Conservation (phyloP, 2,329 filamentous ascomycete species). For the Exophiala calicioides region DNA sequence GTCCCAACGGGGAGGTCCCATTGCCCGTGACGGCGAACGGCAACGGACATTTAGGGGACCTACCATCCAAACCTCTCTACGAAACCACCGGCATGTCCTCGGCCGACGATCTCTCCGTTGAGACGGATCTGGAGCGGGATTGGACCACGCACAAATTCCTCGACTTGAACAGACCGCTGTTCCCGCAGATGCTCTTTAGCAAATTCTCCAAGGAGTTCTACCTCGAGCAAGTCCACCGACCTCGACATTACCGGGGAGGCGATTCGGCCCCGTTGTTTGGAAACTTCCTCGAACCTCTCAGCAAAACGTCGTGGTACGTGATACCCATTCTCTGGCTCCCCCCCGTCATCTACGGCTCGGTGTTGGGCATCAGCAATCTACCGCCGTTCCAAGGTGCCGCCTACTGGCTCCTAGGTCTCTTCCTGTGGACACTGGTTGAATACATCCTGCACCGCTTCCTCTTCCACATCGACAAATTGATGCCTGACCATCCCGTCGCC, state of each 20-base stretch:
- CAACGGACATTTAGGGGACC: constrained; percentile 50
- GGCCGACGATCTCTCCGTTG: constrained; percentile 80
- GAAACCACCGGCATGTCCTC: constrained; percentile 79
- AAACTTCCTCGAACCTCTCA: constrained; percentile 97
- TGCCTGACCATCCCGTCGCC: constrained; percentile 87
- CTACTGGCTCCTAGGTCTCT: constrained; percentile 71
- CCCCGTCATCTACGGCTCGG: constrained; percentile 71
- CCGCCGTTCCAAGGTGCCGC: constrained; percentile 48
- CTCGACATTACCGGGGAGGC: constrained; percentile 92
- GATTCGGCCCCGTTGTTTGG: constrained; percentile 91
- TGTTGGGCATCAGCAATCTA: constrained; percentile 61
- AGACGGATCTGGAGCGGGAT: constrained; percentile 74
- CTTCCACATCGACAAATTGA: constrained; percentile 89
- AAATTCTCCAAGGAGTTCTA: constrained; percentile 96
- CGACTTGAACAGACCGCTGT: constrained; percentile 79
- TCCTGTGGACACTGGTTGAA: constrained; percentile 86
- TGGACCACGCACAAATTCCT: constrained; percentile 93
- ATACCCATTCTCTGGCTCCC: constrained; percentile 84
- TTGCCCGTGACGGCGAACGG: constrained; percentile 54
- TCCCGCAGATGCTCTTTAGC: constrained; percentile 84
- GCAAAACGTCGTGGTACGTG: constrained; percentile 91
- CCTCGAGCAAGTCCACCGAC: constrained; percentile 90
- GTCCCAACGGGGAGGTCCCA: constrained; percentile 54
- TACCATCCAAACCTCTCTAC: constrained; percentile 41
- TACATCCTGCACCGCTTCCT: constrained; percentile 86